Conservation (phyloP, 805 yeast genomes). For the Yueomyces sinensis region DNA sequence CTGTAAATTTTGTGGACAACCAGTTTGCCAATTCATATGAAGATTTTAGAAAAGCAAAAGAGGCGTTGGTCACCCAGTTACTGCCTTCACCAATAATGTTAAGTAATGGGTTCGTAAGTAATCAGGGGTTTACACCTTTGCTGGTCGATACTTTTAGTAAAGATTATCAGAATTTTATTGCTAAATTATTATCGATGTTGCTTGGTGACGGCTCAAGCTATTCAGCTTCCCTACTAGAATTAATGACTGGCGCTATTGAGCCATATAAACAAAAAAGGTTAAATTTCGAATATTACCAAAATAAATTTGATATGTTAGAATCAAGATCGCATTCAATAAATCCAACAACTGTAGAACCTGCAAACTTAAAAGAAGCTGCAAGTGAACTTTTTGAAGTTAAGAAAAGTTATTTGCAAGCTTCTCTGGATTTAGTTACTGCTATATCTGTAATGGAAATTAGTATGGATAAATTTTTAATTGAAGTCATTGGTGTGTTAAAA, state of each 20-base stretch:
- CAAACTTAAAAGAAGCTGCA: constrained; percentile 55
- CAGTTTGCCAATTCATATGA: constrained; percentile 29
- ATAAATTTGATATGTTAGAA: constrained; percentile 49
- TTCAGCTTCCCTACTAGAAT: constrained; percentile 5
- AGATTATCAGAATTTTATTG: constrained; percentile 9
- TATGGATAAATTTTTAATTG: constrained; percentile 11
- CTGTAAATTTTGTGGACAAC: constrained; percentile 28
- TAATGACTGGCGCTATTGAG: constrained; percentile 28
- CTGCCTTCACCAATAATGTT: constrained; percentile 33
- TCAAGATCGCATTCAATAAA: constrained; percentile 39
- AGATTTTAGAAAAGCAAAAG: constrained; percentile 34
- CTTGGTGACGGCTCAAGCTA: constrained; percentile 7
- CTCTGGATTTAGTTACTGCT: constrained; percentile 41
- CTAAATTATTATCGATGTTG: constrained; percentile 5
- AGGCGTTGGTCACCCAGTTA: constrained; percentile 33
- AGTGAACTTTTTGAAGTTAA: constrained; percentile 54
- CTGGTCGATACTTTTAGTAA: constrained; percentile 9
- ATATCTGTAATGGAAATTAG: constrained; percentile 23
- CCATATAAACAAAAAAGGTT: constrained; percentile 42
- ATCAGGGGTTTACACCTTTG: constrained; percentile 50
- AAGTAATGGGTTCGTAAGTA: constrained; percentile 45
- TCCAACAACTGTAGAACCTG: constrained; percentile 31
- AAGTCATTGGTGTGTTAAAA: constrained; percentile 5
- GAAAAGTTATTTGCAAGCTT: constrained; percentile 45
- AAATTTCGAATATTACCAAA: constrained; percentile 48